These are phyloP conservation scores for Panellus pusillus DNA, from an alignment of 768 basidiomycete genomes.

Conservation along the genomic window DNA sequence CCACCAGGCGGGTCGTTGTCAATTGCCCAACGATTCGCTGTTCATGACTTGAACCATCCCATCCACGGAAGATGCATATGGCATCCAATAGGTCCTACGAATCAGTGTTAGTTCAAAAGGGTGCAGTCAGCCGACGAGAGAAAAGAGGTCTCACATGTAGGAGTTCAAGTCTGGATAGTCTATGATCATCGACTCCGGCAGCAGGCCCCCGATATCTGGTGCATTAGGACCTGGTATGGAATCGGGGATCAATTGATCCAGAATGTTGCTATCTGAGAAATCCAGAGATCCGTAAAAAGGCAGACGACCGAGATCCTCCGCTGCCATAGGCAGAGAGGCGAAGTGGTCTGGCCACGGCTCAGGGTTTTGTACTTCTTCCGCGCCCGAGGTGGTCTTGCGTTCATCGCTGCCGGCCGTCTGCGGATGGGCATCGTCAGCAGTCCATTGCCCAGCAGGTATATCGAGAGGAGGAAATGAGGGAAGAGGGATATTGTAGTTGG, in stretches of 20 bases:
- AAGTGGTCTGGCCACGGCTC: not conserved
- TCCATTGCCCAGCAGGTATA: not conserved
- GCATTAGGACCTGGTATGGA: not conserved
- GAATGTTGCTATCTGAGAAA: not conserved
- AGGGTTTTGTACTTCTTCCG: not conserved
- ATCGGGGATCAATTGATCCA: not conserved
- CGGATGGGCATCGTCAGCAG: not conserved
- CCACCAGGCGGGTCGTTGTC: no score
- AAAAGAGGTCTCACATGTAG: constrained; percentile 1
- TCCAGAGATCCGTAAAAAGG: constrained; percentile 12
- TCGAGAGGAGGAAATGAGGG: not conserved
- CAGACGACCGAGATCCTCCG: constrained; percentile 6
- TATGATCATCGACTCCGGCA: no score
- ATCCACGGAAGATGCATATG: constrained; percentile 1
- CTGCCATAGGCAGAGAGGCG: constrained; percentile 12
- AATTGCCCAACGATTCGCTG: no score
- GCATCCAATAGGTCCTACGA: constrained; percentile 2
- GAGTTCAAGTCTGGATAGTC: not conserved
- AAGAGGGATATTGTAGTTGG: constrained; percentile 5
- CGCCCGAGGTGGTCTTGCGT: not conserved
- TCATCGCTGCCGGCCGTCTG: not conserved
- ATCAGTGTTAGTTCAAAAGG: not conserved
- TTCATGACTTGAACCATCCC: constrained; percentile 1
- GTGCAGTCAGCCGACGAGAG: not conserved
- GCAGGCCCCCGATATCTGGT: not conserved